Evolutionary conservation across 768 basidiomycete genomes (phyloP), one percentile per base, ranked within the genome.

Genomic region (Pulveroboletus sp.): DNA sequence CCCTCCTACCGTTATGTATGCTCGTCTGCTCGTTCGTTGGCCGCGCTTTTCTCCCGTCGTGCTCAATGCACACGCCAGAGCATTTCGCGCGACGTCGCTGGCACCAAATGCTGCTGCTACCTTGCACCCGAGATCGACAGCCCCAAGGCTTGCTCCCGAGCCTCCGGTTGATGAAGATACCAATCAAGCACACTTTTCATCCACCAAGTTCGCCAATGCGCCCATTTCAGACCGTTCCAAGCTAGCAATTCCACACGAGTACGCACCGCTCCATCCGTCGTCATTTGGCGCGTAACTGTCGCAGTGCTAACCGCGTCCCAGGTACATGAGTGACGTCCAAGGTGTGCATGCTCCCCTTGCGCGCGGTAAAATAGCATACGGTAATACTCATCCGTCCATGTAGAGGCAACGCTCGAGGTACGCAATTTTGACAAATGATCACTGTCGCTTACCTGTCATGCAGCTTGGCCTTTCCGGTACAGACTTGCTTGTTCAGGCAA

Each of bases 401-500:
- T 39, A 73, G 74, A 64, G 28, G 73, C 73, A 21, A 77, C 76
- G 3, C 62, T 77, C 3, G 65, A 72, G 39, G 73, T 75, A 43
- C 26, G 39, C 26, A 3, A 9, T 39, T 17, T 36, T 31, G 6
- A 8, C 5, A 28, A 14, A 26, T n/a, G 10, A 11, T 35, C 32
- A 14, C 37, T 11, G 15, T 33, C 49, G 26, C 50, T 59, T 2
- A 60, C 27, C 17, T 24, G 41, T 18, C 15, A 24, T 39, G 3
- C 17, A 76, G 74, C 60, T 55, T 40, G 76, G 70, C 7, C 65
- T 77, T n/a, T 57, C 57, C 8, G 76, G 76, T 3, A 60, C 59
- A 46, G 76, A 78, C 58, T 68, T 78, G 5, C 65, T 79, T 15
- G 77, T 77, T 0, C 77, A 79, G 47, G 77, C 78, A 30, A 78